phyloP scores from a whole-genome alignment of 1,139 yeast species.

The Geotrichum restrictum region DNA sequence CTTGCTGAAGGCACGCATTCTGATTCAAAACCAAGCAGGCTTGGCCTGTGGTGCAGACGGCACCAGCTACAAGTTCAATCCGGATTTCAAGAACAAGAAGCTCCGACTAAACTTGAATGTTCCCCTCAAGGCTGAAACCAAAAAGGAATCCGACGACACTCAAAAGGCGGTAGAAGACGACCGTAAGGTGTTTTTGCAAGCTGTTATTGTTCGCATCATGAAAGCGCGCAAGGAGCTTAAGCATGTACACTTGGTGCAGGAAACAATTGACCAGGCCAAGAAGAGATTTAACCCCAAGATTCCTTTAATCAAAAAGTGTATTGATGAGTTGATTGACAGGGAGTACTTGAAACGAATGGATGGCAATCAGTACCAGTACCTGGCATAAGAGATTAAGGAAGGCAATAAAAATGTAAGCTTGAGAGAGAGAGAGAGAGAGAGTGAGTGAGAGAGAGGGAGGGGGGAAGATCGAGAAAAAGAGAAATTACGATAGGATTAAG shows the following conservation, averaged over 20 bases:
- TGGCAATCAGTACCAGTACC: conserved; percentile 71
- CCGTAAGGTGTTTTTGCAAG: conserved; percentile 80
- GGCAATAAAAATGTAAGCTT: too few species aligned
- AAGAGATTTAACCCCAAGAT: conserved; percentile 82
- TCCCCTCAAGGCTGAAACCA: conserved; percentile 73
- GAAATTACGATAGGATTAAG: too few species aligned
- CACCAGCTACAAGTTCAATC: conserved; percentile 68
- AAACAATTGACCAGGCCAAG: conserved; percentile 81
- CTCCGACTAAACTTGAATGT: conserved; percentile 79
- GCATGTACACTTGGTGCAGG: conserved; percentile 79
- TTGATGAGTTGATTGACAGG: conserved; percentile 79
- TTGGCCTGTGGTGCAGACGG: conserved; percentile 37
- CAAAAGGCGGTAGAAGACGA: conserved; percentile 83
- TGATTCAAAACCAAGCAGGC: conserved; percentile 51
- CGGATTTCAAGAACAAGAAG: conserved; percentile 81
- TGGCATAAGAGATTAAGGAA: conserved; percentile 49
- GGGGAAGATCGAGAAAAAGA: background rate
- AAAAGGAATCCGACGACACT: conserved; percentile 76
- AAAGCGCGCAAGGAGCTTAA: conserved; percentile 79
- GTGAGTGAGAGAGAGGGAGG: background rate
- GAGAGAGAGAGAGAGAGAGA: background rate
- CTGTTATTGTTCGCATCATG: conserved; percentile 95
- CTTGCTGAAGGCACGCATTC: conserved; percentile 70
- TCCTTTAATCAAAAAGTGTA: conserved; percentile 80
- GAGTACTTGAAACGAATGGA: conserved; percentile 79